Conservation (phyloP, 2,329 filamentous ascomycete genomes). For the Claviceps citrina region DNA sequence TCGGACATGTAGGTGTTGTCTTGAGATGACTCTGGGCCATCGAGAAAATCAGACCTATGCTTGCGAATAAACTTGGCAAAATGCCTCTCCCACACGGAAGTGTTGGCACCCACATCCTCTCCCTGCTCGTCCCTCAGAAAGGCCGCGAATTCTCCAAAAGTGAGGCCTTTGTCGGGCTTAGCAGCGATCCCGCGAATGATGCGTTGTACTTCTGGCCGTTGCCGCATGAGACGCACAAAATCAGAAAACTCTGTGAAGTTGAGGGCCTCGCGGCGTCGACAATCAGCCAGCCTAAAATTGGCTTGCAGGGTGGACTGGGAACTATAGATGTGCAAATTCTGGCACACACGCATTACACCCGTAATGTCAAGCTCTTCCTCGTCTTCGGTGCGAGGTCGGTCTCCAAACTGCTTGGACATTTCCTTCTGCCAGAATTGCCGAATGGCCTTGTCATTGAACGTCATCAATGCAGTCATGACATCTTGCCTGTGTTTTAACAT, state of each 20-base stretch:
- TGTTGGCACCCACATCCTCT: constrained; percentile 56
- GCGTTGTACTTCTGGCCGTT: constrained; percentile 62
- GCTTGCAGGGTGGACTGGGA: constrained; percentile 56
- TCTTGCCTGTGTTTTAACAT: constrained; percentile 78
- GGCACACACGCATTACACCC: constrained; percentile 71
- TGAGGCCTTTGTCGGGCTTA: constrained; percentile 49
- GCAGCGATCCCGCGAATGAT: constrained; percentile 52
- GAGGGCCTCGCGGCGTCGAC: constrained; percentile 47
- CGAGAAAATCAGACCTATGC: constrained; percentile 31
- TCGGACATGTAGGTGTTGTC: constrained; percentile 51
- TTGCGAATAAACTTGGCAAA: constrained; percentile 57
- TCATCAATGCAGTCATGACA: constrained; percentile 76
- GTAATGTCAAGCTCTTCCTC: constrained; percentile 61
- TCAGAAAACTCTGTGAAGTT: constrained; percentile 69
- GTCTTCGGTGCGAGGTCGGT: constrained; percentile 32
- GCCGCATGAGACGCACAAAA: constrained; percentile 72
- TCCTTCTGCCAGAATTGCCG: constrained; percentile 74
- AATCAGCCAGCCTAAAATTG: constrained; percentile 61
- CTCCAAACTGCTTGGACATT: constrained; percentile 54
- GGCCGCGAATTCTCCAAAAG: constrained; percentile 53
- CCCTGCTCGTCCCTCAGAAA: constrained; percentile 64
- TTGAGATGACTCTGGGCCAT: constrained; percentile 26
- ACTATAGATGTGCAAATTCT: constrained; percentile 82
- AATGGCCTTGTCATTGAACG: constrained; percentile 70
- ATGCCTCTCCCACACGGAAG: constrained; percentile 50